These are phyloP conservation scores for Zychaea mexicana DNA, from an alignment of 371 early-diverging fungal genomes.

Conservation along the genomic window DNA sequence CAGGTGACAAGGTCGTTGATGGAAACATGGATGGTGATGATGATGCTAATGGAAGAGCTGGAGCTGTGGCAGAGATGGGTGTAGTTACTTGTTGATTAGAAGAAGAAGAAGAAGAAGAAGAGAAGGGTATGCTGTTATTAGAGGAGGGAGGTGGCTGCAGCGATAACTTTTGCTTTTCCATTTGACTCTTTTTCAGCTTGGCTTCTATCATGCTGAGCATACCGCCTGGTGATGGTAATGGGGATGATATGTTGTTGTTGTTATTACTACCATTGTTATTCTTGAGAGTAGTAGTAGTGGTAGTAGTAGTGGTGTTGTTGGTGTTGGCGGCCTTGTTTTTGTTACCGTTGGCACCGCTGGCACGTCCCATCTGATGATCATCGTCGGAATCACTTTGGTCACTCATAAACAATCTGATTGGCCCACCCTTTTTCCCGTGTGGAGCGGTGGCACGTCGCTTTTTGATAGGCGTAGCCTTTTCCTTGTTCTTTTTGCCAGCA, in stretches of 20 bases:
- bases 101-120: not conserved
- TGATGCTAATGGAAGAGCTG: not conserved
- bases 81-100: not conserved
- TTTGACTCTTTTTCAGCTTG: conserved; percentile 10
- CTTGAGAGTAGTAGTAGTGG: not conserved
- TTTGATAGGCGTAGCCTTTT: conserved; percentile 3
- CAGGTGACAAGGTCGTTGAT: not conserved
- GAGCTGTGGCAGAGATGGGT: not conserved
- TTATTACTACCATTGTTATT: not conserved
- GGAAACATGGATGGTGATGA: not conserved
- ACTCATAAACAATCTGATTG: conserved; percentile 14
- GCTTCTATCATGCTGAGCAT: conserved; percentile 11
- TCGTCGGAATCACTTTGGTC: conserved; percentile 25
- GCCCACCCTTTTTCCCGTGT: conserved; percentile 11
- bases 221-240: not conserved
- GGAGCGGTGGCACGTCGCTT: not conserved
- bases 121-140: not conserved
- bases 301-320: not conserved
- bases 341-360: conserved; percentile 1
- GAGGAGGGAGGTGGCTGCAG: not conserved
- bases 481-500: not conserved
- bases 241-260: not conserved
- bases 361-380: not conserved
- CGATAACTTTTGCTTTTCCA: conserved; percentile 5
- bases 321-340: not conserved